Evolutionary conservation across 805 yeast species (phyloP).

Genomic region (Yamadazyma paraphyllophila): DNA sequence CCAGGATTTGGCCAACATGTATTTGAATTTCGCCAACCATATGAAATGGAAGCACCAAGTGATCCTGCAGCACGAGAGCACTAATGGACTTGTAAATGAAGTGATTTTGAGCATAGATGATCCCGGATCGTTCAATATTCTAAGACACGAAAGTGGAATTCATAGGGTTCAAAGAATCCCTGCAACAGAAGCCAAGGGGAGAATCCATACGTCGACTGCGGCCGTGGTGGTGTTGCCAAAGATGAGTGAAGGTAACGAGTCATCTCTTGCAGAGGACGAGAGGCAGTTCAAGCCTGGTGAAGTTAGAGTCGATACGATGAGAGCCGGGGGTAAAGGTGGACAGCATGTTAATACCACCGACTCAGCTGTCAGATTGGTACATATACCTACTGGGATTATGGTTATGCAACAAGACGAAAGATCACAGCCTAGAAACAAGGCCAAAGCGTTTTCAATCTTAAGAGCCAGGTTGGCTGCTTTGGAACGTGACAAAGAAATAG

Average conservation of each 20-base stretch:
- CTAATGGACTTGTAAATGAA: slow-evolving; percentile 73
- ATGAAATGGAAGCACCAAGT: slow-evolving; percentile 68
- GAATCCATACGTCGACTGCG: slow-evolving; percentile 94
- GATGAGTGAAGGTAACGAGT: slow-evolving; percentile 55
- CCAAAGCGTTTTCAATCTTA: slow-evolving; percentile 81
- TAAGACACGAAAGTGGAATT: slow-evolving; percentile 90
- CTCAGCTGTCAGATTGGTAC: slow-evolving; percentile 91
- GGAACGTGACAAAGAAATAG: slow-evolving; percentile 64
- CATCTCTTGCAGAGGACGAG: slow-evolving; percentile 50
- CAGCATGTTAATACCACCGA: slow-evolving; percentile 98
- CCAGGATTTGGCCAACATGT: slow-evolving; percentile 77
- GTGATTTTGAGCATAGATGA: slow-evolving; percentile 64
- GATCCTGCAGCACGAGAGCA: slow-evolving; percentile 54
- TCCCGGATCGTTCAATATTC: slow-evolving; percentile 69
- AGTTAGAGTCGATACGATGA: slow-evolving; percentile 91
- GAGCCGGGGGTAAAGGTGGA: slow-evolving; percentile 97
- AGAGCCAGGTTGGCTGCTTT: slow-evolving; percentile 81
- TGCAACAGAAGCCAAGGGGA: slow-evolving; percentile 87
- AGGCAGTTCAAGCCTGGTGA: slow-evolving; percentile 82
- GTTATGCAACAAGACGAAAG: slow-evolving; percentile 93
- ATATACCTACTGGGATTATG: slow-evolving; percentile 84
- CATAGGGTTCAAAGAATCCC: slow-evolving; percentile 96
- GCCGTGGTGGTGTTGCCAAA: slow-evolving; percentile 93
- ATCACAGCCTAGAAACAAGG: slow-evolving; percentile 92
- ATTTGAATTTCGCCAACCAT: slow-evolving; percentile 61